Conservation (phyloP, 257 asterid species). For the Salvia rosmarinus region DNA sequence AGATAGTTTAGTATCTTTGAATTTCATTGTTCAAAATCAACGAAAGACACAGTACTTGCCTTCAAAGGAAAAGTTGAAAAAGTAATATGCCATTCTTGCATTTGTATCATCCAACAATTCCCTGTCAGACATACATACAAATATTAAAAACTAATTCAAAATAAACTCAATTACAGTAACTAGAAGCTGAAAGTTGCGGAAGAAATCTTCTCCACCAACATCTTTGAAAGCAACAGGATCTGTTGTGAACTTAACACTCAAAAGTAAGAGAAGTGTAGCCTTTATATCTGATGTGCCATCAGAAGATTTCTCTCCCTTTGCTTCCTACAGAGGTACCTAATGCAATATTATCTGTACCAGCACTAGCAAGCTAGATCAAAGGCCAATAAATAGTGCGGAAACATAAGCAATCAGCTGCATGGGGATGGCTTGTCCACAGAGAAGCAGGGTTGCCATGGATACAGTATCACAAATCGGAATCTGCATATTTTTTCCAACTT, state of each 20-base stretch:
- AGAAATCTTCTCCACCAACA: constrained; percentile 94
- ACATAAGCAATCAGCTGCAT: constrained; percentile 98
- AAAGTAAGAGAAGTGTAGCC: constrained; percentile 94
- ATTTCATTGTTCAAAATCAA: constrained; percentile 34
- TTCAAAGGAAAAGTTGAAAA: constrained; percentile 94
- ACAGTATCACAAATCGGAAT: constrained; percentile 62
- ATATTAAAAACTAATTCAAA: constrained; percentile 24
- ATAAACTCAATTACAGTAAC: constrained; percentile 31
- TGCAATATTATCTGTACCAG: constrained; percentile 96
- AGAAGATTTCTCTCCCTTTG: constrained; percentile 98
- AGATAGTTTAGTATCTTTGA: constrained; percentile 15
- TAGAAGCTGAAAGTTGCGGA: constrained; percentile 51
- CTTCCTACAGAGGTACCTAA: constrained; percentile 99
- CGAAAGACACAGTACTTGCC: constrained; percentile 57
- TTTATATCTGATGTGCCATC: constrained; percentile 98
- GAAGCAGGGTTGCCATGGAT: constrained; percentile 93
- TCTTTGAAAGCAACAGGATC: constrained; percentile 87
- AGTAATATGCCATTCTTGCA: constrained; percentile 98
- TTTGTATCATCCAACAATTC: constrained; percentile 92
- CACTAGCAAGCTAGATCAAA: constrained; percentile 94
- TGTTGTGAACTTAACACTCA: constrained; percentile 95
- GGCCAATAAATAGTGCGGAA: constrained; percentile 97
- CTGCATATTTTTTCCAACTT: constrained; percentile 47
- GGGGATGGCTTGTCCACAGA: constrained; percentile 94
- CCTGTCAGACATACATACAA: constrained; percentile 52